A percentile compares a stretch with the other conserved stretches of the same genome.
phyloP scores from a whole-genome alignment of 441 rosid species.

The Euphorbia neoarborescens region DNA sequence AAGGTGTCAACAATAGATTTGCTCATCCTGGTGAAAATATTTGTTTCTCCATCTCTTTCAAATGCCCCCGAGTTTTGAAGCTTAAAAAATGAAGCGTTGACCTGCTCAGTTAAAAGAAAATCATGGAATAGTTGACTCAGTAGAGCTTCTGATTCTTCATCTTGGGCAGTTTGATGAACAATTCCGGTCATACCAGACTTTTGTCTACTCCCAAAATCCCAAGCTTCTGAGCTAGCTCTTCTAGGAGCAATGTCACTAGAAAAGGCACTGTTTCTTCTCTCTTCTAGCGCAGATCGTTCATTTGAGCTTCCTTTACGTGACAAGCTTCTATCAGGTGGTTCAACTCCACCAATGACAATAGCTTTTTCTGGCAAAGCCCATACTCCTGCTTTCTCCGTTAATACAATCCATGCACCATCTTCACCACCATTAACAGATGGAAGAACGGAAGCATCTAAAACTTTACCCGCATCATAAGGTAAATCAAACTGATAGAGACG shows the following conservation, averaged over 20 bases:
- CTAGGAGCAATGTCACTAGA: constrained; percentile 46
- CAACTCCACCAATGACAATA: constrained; percentile 76
- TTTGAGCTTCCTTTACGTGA: constrained; percentile 87
- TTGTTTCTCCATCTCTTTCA: constrained; percentile 84
- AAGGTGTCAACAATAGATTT: constrained; percentile 84
- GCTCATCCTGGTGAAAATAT: constrained; percentile 70
- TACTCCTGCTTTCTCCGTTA: constrained; percentile 90
- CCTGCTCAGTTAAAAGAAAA: constrained; percentile 62
- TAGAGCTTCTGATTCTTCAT: constrained; percentile 88
- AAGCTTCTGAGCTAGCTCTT: constrained; percentile 54
- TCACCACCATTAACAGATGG: constrained; percentile 61
- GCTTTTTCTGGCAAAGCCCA: constrained; percentile 97
- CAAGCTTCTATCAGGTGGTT: constrained; percentile 89
- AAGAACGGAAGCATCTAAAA: constrained; percentile 84
- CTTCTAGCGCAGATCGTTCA: constrained; percentile 60
- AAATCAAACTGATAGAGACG: constrained; percentile 87
- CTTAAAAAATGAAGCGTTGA: constrained; percentile 58
- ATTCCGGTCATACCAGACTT: constrained; percentile 40
- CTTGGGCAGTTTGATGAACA: constrained; percentile 58
- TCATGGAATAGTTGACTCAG: constrained; percentile 70
- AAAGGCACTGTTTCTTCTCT: constrained; percentile 44
- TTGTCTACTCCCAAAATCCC: constrained; percentile 58
- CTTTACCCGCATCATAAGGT: constrained; percentile 93
- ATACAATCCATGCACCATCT: constrained; percentile 85
- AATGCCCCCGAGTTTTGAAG: constrained; percentile 73